Base-by-base conservation (phyloP, 768 basidiomycete genomes). In the Psilocybe cubensis region DNA sequence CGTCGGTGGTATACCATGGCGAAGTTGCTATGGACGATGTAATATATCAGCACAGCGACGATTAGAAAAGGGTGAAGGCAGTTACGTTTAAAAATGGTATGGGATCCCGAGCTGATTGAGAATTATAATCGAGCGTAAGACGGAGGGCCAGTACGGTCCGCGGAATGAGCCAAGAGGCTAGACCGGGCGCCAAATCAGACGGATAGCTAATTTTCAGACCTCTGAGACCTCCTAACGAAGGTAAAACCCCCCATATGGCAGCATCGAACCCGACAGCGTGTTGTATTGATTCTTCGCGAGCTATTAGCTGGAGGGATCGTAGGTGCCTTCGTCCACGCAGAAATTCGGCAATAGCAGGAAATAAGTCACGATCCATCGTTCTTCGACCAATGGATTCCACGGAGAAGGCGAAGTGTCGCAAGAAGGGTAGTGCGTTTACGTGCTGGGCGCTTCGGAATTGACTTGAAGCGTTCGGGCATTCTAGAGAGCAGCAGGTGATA, bases 161-260 rank as follows among this genome's bases (percentile, higher is more conserved):
- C 7, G 88, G 88, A 29, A 91, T 79, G 25, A 91, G 72, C 87
- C 88, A 89, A 44, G 83, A 78, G 7, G 87, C 87, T 18, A 90
- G 71, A 2, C 84, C 81, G 0, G 86, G 78, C 1, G 85, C 79
- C 35, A 90, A 69, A 66, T 89, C 88, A 58, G 75, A 72, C 1
- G 89, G 88, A 63, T 89, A 83, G 4, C 83, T 83, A 52, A 89
- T 86, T 50, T 75, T 79, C 54, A 91, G 67, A 35, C 76, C 79
- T n/a, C 71, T 78, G 49, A 91, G 68, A 11, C 75, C 75, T 17
- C 72, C 69, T 23, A 91, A 69, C 4, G 79, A 79, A 0, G 88
- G 88, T 9, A 91, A 73, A 7, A 89, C 83, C 9, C 88, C 88
- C 88, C 87, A 90, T 6, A 84, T 76, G 1, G 84, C 81, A 0